A percentile compares a stretch with the other conserved stretches of the same genome.
Evolutionary conservation across 2,329 filamentous ascomycete genomes (phyloP).

Genomic region (Immersiporthe knoxdaviesiana): DNA sequence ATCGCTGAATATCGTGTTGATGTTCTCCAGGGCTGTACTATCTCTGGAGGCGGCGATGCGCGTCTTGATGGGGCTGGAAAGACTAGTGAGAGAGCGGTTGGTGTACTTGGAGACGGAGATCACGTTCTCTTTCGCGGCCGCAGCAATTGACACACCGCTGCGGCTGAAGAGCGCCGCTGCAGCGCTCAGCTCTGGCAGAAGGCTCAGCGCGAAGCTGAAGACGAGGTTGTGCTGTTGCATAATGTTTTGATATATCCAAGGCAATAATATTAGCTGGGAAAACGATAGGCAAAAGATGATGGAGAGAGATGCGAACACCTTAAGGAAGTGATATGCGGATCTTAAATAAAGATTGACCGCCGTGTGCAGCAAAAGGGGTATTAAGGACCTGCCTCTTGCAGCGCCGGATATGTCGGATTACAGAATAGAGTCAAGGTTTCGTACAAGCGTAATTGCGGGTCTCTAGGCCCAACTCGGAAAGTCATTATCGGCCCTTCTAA

Average conservation of each 20-base stretch:
- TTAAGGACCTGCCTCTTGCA: conserved; percentile 1
- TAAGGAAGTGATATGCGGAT: not conserved
- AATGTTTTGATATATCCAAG: not conserved
- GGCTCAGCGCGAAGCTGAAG: not conserved
- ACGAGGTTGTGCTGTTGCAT: not conserved
- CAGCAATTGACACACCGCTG: conserved; percentile 5
- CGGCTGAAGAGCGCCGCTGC: conserved; percentile 10
- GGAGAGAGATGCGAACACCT: not conserved
- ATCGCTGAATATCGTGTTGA: conserved; percentile 31
- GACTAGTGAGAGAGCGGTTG: conserved; percentile 14
- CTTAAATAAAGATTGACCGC: not conserved
- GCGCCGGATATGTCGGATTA: not conserved
- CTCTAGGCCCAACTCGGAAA: not conserved
- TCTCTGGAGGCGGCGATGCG: conserved; percentile 12
- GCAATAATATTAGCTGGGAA: not conserved
- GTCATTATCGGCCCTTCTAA: conserved; percentile 2
- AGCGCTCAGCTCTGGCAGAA: not conserved
- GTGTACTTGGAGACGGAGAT: conserved; percentile 8
- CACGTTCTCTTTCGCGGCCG: conserved; percentile 2
- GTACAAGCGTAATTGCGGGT: not conserved
- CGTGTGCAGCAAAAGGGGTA: not conserved
- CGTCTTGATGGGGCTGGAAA: conserved; percentile 20
- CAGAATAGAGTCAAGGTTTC: not conserved
- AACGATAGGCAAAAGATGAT: not conserved
- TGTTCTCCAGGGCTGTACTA: not conserved